Evolutionary conservation across 805 yeast species (phyloP), one percentile per base, ranked within the genome.

Genomic region (Priceomyces haplophilus): DNA sequence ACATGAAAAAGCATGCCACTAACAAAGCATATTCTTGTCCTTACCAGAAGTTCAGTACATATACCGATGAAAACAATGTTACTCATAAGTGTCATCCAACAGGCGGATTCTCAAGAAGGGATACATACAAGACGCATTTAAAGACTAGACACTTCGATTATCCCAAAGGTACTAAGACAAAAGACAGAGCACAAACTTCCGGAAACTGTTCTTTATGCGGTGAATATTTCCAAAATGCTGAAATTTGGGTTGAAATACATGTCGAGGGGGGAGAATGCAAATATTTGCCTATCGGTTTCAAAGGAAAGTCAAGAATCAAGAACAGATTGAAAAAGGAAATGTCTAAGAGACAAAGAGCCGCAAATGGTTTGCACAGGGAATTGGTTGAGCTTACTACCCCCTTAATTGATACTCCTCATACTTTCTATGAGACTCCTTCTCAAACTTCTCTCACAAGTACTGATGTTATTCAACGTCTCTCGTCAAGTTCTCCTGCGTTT

Each of bases 81-180:
- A 63, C 69, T 16, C 73, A 67, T 40, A 67, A 70, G 47, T 78
- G 83, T 48, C 83, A 78, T 52, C 75, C 79, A 15, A 74, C 72
- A 17, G 83, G 83, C 5, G 80, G 80, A 3, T 78, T 78, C 51
- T 75, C 82, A 4, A 64, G 83, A 53, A 65, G 82, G 52, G 83
- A 78, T 54, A 78, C 83, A 5, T 76, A 75, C 56, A 76, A 77
- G 51, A 78, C 80, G 1, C 83, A 78, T 55, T 64, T 78, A 40
- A 78, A 76, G 51, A 72, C 81, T 7, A 61, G 79, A 42, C 83
- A 78, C 55, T 78, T 78, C 54, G 69, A 70, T 35, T 78, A 78
- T 49, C 83, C 83, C 27, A 67, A 75, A 30, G 83, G 82, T 3
- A 75, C 78, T 11, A 69, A 69, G 47, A 68, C 77, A 3, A 67